Percentiles rank a stretch among this genome's conserved stretches.
Conservation (phyloP, 23 red algal genomes). For the Cyanidium caldarium region DNA sequence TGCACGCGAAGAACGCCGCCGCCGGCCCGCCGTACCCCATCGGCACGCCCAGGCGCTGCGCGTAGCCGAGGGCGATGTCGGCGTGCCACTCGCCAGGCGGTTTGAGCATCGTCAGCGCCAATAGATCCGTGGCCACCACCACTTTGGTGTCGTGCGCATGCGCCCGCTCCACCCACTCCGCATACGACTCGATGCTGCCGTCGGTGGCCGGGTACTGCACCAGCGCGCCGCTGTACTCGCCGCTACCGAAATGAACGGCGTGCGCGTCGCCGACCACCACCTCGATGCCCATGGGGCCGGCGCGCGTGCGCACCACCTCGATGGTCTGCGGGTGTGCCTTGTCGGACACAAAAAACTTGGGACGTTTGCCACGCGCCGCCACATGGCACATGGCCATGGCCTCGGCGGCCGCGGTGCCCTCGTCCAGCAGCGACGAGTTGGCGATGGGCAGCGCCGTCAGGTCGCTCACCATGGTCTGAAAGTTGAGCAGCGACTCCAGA, state of each 20-base stretch:
- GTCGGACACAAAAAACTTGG: conserved; percentile 61
- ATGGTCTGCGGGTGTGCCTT: conserved; percentile 83
- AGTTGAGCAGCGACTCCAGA: conserved; percentile 94
- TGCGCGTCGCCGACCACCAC: conserved; percentile 49
- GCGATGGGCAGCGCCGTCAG: conserved; percentile 93
- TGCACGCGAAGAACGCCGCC: conserved; percentile 91
- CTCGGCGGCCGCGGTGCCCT: conserved; percentile 90
- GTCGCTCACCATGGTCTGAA: conserved; percentile 92
- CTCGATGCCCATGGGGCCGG: conserved; percentile 74
- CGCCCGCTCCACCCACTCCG: conserved; percentile 21
- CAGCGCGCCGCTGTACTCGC: conserved; percentile 48
- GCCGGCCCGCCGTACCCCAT: conserved; percentile 96
- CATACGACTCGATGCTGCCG: conserved; percentile 49
- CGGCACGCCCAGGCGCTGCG: conserved; percentile 91
- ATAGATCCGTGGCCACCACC: conserved; percentile 73
- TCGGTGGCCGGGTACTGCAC: conserved; percentile 94
- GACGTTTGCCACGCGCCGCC: conserved; percentile 57
- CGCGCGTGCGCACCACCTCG: conserved; percentile 60
- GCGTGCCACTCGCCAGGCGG: conserved; percentile 83
- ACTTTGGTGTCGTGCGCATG: conserved; percentile 65
- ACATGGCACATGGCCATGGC: conserved; percentile 92
- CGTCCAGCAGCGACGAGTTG: conserved; percentile 81
- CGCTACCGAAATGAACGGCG: conserved; percentile 18
- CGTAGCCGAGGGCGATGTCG: conserved; percentile 84
- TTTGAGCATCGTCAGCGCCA: conserved; percentile 75